Conservation (phyloP, 768 basidiomycete species). For the Pulveroboletus sp. region DNA sequence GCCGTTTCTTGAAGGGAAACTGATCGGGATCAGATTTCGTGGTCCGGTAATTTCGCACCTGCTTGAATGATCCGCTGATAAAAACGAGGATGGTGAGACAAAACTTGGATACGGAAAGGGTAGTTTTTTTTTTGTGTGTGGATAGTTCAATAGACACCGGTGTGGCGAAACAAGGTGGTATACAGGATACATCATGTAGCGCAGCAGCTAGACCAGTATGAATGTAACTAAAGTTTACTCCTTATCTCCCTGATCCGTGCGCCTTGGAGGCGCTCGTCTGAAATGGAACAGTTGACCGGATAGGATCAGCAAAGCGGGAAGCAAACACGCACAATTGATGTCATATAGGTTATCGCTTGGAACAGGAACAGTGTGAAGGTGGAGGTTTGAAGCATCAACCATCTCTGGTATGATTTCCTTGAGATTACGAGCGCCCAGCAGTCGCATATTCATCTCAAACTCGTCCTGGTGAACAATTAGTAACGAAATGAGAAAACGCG, state of each 20-base stretch:
- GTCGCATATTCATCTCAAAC: slow-evolving; percentile 96
- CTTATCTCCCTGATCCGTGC: slow-evolving; percentile 39
- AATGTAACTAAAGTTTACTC: slow-evolving; percentile 35
- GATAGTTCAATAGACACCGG: background rate
- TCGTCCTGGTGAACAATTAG: slow-evolving; percentile 61
- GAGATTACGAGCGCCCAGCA: slow-evolving; percentile 80
- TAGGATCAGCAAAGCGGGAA: background rate
- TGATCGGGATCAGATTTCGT: too few relatives aligned
- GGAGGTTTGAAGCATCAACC: slow-evolving; percentile 79
- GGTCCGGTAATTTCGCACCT: background rate
- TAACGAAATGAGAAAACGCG: background rate
- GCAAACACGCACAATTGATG: slow-evolving; percentile 64
- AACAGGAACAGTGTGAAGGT: slow-evolving; percentile 59
- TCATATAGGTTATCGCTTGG: slow-evolving; percentile 76
- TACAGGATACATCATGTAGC: background rate
- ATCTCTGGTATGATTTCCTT: slow-evolving; percentile 80
- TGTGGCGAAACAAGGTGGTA: slow-evolving; percentile 5
- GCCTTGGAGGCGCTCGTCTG: slow-evolving; percentile 43
- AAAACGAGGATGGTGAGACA: too few relatives aligned
- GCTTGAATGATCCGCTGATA: background rate
- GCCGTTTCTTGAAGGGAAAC: background rate
- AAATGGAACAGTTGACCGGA: slow-evolving; percentile 6
- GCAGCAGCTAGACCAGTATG: too few relatives aligned
- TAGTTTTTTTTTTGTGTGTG: too few relatives aligned
- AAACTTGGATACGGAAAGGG: too few relatives aligned